Percentiles rank a stretch among this genome's conserved stretches.
These are phyloP conservation scores for Saturnispora diversa DNA, from an alignment of 805 yeast genomes.

Conservation along the genomic window DNA sequence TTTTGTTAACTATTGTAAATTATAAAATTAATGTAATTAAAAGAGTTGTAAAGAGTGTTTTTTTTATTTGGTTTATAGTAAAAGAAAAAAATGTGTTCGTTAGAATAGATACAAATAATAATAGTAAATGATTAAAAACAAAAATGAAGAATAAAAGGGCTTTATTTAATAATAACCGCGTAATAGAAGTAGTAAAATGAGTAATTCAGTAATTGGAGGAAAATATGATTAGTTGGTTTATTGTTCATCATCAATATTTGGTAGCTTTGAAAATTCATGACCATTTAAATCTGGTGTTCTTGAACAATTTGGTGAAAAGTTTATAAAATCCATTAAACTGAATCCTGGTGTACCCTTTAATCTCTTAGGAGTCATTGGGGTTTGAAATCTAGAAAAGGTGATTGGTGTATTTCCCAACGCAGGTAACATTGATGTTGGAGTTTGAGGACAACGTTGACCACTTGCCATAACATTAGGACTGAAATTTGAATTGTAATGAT, in stretches of 20 bases:
- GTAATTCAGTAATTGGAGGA: not conserved
- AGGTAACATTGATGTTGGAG: slow-evolving; percentile 13
- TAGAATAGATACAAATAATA: no score
- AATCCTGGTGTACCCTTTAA: slow-evolving; percentile 54
- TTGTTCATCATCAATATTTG: slow-evolving; percentile 6
- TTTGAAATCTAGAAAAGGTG: slow-evolving; percentile 18
- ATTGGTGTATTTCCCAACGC: slow-evolving; percentile 18
- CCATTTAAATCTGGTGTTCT: slow-evolving; percentile 27
- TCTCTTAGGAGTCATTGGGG: slow-evolving; percentile 28
- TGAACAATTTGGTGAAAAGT: slow-evolving; percentile 64
- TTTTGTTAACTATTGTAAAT: no score
- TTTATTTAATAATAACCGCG: no score
- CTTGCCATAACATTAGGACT: slow-evolving; percentile 18
- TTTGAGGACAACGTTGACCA: slow-evolving; percentile 13
- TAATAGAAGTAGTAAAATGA: no score
- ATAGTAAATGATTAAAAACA: no score
- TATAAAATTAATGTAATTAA: no score
- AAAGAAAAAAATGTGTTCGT: no score
- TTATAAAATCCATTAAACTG: slow-evolving; percentile 77
- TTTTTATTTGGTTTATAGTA: no score
- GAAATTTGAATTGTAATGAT: slow-evolving; percentile 17
- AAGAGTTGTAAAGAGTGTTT: no score
- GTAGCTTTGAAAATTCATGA: slow-evolving; percentile 2
- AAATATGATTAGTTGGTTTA: not conserved
- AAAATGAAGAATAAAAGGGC: no score